These are phyloP conservation scores for Mentha longifolia DNA, from an alignment of 257 asterid species.

Conservation along the genomic window DNA sequence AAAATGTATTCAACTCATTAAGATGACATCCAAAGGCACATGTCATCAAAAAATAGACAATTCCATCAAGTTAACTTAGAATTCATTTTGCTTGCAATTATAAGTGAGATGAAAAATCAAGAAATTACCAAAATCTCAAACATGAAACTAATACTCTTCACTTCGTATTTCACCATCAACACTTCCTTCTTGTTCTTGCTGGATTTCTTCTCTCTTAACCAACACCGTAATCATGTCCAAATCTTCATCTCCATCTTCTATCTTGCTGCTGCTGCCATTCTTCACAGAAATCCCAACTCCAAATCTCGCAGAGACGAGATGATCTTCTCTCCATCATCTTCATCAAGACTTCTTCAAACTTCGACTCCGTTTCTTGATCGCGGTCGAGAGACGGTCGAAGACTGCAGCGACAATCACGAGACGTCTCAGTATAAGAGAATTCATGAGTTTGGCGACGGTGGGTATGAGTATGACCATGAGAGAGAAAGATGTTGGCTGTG, in stretches of 20 bases:
- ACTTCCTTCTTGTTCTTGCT: conserved; percentile 17
- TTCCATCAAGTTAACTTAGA: not conserved
- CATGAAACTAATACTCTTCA: conserved; percentile 14
- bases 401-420: not conserved
- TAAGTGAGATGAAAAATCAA: not conserved
- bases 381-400: not conserved
- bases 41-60: not conserved
- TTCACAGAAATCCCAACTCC: not conserved
- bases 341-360: not conserved
- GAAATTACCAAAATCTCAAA: conserved; percentile 6
- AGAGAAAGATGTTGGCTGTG: not conserved
- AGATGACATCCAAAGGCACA: not conserved
- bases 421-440: not conserved
- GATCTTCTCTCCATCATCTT: not conserved
- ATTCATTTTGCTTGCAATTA: conserved; percentile 10
- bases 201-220: not conserved
- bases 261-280: not conserved
- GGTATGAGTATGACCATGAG: not conserved
- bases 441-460: conserved; percentile 10
- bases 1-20: too few relatives aligned
- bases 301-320: conserved; percentile 6
- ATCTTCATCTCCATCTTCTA: conserved; percentile 13
- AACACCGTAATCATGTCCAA: not conserved
- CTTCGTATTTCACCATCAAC: conserved; percentile 22
- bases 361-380: conserved; percentile 16